These are phyloP conservation scores for Quercus ilex DNA, from an alignment of 306 rosid genomes.

Conservation along the genomic window DNA sequence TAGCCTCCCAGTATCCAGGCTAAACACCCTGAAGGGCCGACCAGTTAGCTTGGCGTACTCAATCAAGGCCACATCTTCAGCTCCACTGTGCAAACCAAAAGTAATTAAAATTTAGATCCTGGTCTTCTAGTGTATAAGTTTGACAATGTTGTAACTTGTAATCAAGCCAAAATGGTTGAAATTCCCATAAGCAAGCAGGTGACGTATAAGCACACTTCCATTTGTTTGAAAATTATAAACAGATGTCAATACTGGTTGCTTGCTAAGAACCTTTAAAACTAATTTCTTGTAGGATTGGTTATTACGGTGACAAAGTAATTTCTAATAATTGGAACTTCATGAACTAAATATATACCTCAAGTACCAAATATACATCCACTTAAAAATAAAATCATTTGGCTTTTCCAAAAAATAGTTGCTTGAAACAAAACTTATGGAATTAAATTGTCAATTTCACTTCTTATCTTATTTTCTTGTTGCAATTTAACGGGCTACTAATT, in stretches of 20 bases:
- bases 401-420: no score
- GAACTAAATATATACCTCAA: no score
- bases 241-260: neutral
- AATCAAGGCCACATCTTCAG: constrained; percentile 92
- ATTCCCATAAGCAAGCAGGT: neutral
- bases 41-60: constrained; percentile 94
- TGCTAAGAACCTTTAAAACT: no score
- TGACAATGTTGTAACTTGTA: neutral
- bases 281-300: no score
- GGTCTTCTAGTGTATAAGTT: neutral
- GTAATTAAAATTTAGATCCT: neutral
- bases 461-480: no score
- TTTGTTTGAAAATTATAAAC: neutral
- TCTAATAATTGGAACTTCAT: no score
- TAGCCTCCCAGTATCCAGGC: constrained; percentile 89
- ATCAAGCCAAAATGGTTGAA: neutral
- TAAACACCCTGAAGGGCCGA: constrained; percentile 78
- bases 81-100: constrained; percentile 63
- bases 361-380: no score
- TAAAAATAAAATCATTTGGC: no score
- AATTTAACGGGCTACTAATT: no score
- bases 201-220: neutral
- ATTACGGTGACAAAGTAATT: no score
- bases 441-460: no score
- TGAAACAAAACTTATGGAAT: no score